Conservation (phyloP, 2,329 filamentous ascomycete genomes). For the Sarocladiaceae sp. region DNA sequence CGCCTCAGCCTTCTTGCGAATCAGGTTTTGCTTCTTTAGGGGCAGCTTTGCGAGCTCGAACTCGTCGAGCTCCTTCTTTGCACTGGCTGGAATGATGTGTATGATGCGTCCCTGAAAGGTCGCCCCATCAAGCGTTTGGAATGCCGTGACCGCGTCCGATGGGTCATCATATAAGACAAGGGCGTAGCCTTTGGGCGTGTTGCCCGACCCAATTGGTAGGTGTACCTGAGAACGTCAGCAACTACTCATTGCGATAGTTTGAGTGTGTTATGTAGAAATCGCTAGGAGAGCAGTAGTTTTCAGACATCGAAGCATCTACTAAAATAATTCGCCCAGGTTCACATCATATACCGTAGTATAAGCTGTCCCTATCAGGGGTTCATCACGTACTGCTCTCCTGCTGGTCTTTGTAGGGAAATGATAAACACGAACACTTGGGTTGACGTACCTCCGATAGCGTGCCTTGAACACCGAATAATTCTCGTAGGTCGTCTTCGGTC, state of each 20-base stretch:
- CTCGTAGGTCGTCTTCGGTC: slow-evolving; percentile 68
- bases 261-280: slow-evolving; percentile 21
- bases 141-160: slow-evolving; percentile 70
- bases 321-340: slow-evolving; percentile 92
- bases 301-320: slow-evolving; percentile 99
- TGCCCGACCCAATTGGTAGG: slow-evolving; percentile 66
- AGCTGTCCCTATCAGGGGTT: slow-evolving; percentile 99
- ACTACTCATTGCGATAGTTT: slow-evolving; percentile 17
- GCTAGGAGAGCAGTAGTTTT: slow-evolving; percentile 30
- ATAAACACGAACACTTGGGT: slow-evolving; percentile 12
- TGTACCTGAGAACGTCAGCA: slow-evolving; percentile 59
- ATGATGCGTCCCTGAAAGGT: slow-evolving; percentile 89
- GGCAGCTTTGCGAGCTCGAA: slow-evolving; percentile 86
- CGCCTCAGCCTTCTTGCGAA: slow-evolving; percentile 78
- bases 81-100: slow-evolving; percentile 79
- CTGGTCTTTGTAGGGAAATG: slow-evolving; percentile 3
- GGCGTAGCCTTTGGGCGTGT: slow-evolving; percentile 81
- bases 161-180: slow-evolving; percentile 74
- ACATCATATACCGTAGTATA: slow-evolving; percentile 90
- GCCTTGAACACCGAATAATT: slow-evolving; percentile 67
- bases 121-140: slow-evolving; percentile 71
- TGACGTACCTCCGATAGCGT: slow-evolving; percentile 77
- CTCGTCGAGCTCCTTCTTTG: slow-evolving; percentile 83
- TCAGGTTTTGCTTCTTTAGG: slow-evolving; percentile 87
- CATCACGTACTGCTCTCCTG: slow-evolving; percentile 61